Percentiles rank a stretch among this genome's conserved stretches.
Conservation (phyloP, 495 filamentous ascomycete species). For the Penicillium macrosclerotiorum region DNA sequence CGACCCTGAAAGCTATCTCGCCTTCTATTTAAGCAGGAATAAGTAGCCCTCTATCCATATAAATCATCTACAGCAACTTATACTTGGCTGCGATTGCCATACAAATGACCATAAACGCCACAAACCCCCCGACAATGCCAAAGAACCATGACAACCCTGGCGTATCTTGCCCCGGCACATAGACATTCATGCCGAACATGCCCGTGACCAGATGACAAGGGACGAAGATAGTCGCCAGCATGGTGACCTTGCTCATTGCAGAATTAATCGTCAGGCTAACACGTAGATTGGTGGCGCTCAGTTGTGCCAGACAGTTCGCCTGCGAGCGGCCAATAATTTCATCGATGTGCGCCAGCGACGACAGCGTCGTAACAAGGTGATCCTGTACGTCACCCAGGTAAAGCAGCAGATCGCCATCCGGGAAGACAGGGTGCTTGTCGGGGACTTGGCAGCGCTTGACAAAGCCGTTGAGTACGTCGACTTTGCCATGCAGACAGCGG, state of each 20-base stretch:
- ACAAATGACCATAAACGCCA: constrained; percentile 52
- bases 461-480: constrained; percentile 94
- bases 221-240: constrained; percentile 89
- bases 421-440: constrained; percentile 80
- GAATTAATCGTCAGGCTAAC: constrained; percentile 72
- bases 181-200: constrained; percentile 95
- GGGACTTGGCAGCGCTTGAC: constrained; percentile 84
- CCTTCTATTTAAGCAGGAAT: too few relatives aligned
- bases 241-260: constrained; percentile 83
- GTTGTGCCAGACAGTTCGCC: constrained; percentile 88
- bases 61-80: constrained; percentile 20
- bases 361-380: constrained; percentile 95
- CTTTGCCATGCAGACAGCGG: constrained; percentile 84
- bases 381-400: constrained; percentile 96
- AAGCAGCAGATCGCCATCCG: constrained; percentile 82
- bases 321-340: constrained; percentile 88
- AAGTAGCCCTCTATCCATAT: too few relatives aligned
- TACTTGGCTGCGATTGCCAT: constrained; percentile 35
- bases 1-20: too few relatives aligned
- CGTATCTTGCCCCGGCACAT: constrained; percentile 63
- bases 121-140: constrained; percentile 66
- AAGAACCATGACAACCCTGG: constrained; percentile 68
- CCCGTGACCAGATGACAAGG: constrained; percentile 89
- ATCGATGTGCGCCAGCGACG: constrained; percentile 84
- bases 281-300: constrained; percentile 78